Percentiles rank a stretch among this genome's conserved stretches.
Conservation (phyloP, 2,329 filamentous ascomycete species). For the Teratosphaeria destructans region DNA sequence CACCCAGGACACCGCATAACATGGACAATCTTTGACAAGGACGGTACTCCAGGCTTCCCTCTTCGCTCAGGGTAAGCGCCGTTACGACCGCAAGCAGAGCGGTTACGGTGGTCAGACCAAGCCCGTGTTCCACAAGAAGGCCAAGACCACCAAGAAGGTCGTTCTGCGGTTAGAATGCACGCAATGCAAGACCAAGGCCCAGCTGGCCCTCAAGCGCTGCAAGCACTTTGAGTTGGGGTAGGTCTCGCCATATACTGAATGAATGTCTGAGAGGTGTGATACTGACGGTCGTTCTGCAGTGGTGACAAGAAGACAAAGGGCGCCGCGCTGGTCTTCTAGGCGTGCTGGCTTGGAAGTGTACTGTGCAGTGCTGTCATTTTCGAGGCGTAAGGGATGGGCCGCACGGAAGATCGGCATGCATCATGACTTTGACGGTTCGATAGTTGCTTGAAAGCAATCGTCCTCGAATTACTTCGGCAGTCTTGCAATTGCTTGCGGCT, state of each 20-base stretch:
- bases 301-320: slow-evolving; percentile 99
- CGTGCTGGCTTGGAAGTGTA: slow-evolving; percentile 29
- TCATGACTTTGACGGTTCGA: not conserved
- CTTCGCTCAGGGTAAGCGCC: slow-evolving; percentile 98
- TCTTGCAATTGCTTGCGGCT: not conserved
- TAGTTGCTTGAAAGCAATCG: not conserved
- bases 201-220: slow-evolving; percentile 98
- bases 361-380: slow-evolving; percentile 9
- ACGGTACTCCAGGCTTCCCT: slow-evolving; percentile 57
- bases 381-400: slow-evolving; percentile 14
- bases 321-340: slow-evolving; percentile 98
- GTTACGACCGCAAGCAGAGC: slow-evolving; percentile 98
- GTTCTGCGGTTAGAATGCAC: slow-evolving; percentile 97
- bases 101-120: slow-evolving; percentile 99
- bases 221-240: slow-evolving; percentile 99
- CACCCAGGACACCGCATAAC: not conserved
- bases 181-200: slow-evolving; percentile 94
- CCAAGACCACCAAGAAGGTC: slow-evolving; percentile 99
- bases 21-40: slow-evolving; percentile 5
- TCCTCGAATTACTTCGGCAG: not conserved
- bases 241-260: slow-evolving; percentile 29
- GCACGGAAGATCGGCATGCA: not conserved
- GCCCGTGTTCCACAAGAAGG: slow-evolving; percentile 99
- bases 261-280: slow-evolving; percentile 23
- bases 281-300: slow-evolving; percentile 44